Percentiles rank a stretch among this genome's conserved stretches.
phyloP scores from a whole-genome alignment of 1,139 yeast species.

The Scheffersomyces illinoinensis region DNA sequence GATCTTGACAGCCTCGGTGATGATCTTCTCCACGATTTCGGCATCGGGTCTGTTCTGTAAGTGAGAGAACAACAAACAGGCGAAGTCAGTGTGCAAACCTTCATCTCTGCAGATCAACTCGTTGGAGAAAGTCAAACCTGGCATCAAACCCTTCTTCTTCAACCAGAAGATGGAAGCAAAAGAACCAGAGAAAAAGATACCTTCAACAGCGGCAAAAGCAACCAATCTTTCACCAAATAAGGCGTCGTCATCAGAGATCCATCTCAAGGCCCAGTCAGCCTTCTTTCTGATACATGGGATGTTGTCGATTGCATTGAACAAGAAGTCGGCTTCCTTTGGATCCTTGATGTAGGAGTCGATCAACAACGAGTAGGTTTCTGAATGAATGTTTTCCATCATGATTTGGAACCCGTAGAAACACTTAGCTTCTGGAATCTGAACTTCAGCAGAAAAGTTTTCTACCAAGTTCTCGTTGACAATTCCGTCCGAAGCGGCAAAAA shows the following conservation, averaged over 20 bases:
- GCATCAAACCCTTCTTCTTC: constrained; percentile 97
- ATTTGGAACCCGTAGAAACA: constrained; percentile 99
- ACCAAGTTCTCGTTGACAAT: constrained; percentile 96
- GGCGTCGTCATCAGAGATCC: constrained; percentile 88
- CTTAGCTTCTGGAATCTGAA: constrained; percentile 96
- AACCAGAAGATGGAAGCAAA: constrained; percentile 98
- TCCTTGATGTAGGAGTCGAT: constrained; percentile 95
- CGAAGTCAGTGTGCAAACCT: constrained; percentile 98
- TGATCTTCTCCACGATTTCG: constrained; percentile 76
- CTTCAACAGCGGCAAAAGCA: constrained; percentile 99
- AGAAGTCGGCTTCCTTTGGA: constrained; percentile 83
- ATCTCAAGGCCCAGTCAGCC: constrained; percentile 97
- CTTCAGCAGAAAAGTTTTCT: constrained; percentile 96
- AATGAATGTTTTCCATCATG: constrained; percentile 99
- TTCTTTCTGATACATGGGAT: constrained; percentile 93
- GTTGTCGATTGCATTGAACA: constrained; percentile 91
- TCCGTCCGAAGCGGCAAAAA: constrained; percentile 98
- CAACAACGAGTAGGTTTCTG: constrained; percentile 92
- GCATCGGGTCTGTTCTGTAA: constrained; percentile 84
- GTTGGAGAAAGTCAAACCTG: constrained; percentile 95
- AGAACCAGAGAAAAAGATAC: constrained; percentile 96
- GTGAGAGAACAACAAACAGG: constrained; percentile 92
- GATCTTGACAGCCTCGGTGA: constrained; percentile 92
- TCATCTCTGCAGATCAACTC: constrained; percentile 97
- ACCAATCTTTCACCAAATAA: constrained; percentile 93